Base-by-base conservation (phyloP, 2,329 filamentous ascomycete species). In the Fusarium sp. region DNA sequence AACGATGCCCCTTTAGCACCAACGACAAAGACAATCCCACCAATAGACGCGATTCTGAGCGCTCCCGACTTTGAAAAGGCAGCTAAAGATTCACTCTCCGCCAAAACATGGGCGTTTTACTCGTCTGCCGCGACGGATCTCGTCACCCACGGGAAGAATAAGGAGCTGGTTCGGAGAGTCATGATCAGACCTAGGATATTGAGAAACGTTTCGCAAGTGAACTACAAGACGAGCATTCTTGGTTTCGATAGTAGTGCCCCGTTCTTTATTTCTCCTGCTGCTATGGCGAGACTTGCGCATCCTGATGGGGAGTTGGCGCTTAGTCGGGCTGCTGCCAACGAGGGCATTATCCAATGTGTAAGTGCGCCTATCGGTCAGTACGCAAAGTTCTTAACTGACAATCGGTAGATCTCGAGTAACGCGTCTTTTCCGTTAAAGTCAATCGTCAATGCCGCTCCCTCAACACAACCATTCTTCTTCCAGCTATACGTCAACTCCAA, bases 41-140 rank as follows among this genome's bases (percentile, higher is more conserved):
- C 65, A 18, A 18, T 69, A 8, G 66, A 69, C 9, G 8, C 57
- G 0, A 69, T 69, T 0, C n/a, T 69, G 0, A 69, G 65, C 2
- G 66, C 65, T 4, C 41, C 50, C 0, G 91, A 92, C 80, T 92
- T 92, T 76, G 86, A 89, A 58, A 69, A 81, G 5, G 88, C 87
- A 1, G 90, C 91, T 5, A 84, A 85, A 16, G 81, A 82, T 31
- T 86, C 85, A 4, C 83, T 91, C 41, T 85, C 85, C 5, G 85
- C 86, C 14, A 92, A 92, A 74, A 88, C 90, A 16, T 92, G 89
- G 89, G 91, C 91, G 0, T 93, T 92, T 74, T 88, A 91, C 77
- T 91, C 89, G 18, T 91, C 89, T 5, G 91, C 90, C 0, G 88
- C 91, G 10, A 92, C 90, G 6, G 91, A 87, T 74, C 81, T 84